Percentiles rank a stretch among this genome's conserved stretches.
Conservation (phyloP, 176 grass and related monocot genomes). For the Aegilops bicornis region DNA sequence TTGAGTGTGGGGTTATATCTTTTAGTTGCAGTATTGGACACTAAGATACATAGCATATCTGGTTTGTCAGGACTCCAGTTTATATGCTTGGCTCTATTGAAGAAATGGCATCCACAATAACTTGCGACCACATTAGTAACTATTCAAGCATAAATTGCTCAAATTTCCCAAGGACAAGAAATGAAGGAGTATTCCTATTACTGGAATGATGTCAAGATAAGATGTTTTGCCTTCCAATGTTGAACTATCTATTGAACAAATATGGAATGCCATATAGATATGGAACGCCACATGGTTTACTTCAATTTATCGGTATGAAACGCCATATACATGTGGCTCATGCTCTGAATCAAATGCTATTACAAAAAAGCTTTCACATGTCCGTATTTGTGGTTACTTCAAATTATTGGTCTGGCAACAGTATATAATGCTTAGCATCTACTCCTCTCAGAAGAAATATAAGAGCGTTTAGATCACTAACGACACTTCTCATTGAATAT, state of each 20-base stretch:
- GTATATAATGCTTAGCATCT: background rate
- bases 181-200: background rate
- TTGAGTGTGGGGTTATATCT: background rate
- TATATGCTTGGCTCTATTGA: background rate
- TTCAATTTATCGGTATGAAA: background rate
- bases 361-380: background rate
- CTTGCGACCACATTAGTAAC: background rate
- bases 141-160: background rate
- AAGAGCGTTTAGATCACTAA: no score
- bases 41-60: background rate
- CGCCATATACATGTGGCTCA: background rate
- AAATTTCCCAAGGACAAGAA: background rate
- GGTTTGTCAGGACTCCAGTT: background rate
- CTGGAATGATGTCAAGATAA: background rate
- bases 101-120: background rate
- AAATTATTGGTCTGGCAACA: background rate
- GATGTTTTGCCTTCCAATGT: background rate
- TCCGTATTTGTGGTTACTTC: background rate
- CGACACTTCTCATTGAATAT: background rate
- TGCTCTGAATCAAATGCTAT: background rate
- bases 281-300: background rate
- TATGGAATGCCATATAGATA: background rate
- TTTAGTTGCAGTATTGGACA: background rate
- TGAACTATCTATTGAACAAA: background rate
- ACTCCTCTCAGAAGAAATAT: no score